Evolutionary conservation across 106 monocot species (phyloP), one percentile per base, ranked within the genome.

Genomic region (Allium sativum): DNA sequence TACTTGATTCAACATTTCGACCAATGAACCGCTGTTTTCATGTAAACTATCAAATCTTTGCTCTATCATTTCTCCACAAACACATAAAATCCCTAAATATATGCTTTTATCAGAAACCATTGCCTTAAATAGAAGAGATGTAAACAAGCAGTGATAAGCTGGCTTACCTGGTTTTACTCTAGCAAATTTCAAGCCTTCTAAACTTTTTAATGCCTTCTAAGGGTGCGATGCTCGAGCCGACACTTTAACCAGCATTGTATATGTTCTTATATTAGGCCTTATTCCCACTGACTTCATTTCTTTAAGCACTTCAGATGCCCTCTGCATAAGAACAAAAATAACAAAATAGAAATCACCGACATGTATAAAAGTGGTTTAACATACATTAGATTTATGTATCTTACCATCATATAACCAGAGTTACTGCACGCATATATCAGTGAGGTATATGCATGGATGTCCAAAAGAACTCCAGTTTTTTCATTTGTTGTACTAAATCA

Each of bases 401-500:
- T n/a, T 11, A 50, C 15, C 15, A 50, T 50, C 13, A 50, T 15
- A 50, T 50, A 1, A 12, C 15, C 11, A 50, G 48, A 50, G 4
- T 50, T 15, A 7, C 48, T 50, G 11, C 48, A 15, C 8, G 13
- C 48, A 50, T 50, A 3, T 12, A 12, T 12, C 6, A 11, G 8
- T 50, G 15, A 12, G 48, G 13, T 98, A 61, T 79, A 92, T 44
- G 88, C 88, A 71, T 88, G 91, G 60, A 92, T 85, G 69, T 98
- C 92, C 61, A 92, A 85, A 55, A 72, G 58, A 55, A 98, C 76
- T 53, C 85, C 88, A 59, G 87, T 56, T 64, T 71, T 64, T 92
- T 88, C 92, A 98, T 98, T 73, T 98, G 98, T 65, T 98, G 82
- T 65, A 98, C 79, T 48, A 98, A 74, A 70, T 98, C 98, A 43